phyloP scores from a whole-genome alignment of 1,284 basidiomycete species.

The Ganoderma meredithae region DNA sequence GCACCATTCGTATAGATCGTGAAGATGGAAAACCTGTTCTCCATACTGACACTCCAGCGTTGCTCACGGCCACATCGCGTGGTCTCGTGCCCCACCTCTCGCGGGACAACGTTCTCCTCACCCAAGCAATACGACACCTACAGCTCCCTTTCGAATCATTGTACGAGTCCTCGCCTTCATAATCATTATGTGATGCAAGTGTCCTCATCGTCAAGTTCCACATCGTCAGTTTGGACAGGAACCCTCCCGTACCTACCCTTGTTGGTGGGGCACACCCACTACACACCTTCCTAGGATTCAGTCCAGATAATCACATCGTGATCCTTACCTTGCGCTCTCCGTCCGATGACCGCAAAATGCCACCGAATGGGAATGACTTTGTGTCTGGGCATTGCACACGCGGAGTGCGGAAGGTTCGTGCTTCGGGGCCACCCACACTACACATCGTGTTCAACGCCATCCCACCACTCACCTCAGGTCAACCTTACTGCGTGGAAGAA shows the following conservation, averaged over 20 bases:
- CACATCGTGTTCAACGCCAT: conserved; percentile 4
- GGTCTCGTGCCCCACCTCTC: conserved; percentile 80
- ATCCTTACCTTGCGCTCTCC: conserved; percentile 74
- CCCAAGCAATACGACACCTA: conserved; percentile 64
- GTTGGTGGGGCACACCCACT: conserved; percentile 58
- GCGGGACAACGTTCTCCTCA: conserved; percentile 60
- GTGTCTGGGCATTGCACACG: conserved; percentile 65
- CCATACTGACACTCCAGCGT: conserved; percentile 63
- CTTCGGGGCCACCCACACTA: not conserved
- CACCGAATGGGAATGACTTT: conserved; percentile 67
- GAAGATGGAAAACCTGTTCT: conserved; percentile 30
- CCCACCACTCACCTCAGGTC: conserved; percentile 51
- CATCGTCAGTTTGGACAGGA: conserved; percentile 61
- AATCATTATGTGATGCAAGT: conserved; percentile 1
- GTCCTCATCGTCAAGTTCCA: conserved; percentile 1
- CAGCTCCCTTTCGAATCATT: conserved; percentile 82
- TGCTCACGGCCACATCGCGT: conserved; percentile 70
- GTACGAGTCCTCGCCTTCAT: conserved; percentile 56
- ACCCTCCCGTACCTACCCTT: conserved; percentile 65
- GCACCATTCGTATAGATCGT: conserved; percentile 27
- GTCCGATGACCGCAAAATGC: conserved; percentile 66
- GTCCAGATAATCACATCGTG: conserved; percentile 55
- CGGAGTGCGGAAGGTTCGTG: conserved; percentile 72
- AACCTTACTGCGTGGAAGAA: conserved; percentile 59
- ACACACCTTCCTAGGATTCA: conserved; percentile 66